Evolutionary conservation across 1,139 yeast species (phyloP).

Genomic region (Oligophagozyma castellii): DNA sequence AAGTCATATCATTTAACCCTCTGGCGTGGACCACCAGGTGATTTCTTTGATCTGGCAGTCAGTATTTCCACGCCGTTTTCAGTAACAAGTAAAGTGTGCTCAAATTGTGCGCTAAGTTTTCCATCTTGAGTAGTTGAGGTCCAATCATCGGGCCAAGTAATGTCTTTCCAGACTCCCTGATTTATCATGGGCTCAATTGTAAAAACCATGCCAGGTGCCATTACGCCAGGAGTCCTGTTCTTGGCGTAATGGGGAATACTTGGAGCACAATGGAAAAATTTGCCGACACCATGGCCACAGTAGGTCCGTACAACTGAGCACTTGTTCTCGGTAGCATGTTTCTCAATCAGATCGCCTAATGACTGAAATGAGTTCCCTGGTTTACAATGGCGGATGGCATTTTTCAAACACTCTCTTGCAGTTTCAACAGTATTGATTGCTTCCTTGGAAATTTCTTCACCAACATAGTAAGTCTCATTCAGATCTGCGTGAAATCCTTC

Average conservation of each 20-base stretch:
- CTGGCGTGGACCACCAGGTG: slow-evolving; percentile 81
- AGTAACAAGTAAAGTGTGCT: slow-evolving; percentile 84
- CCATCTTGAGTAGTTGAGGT: slow-evolving; percentile 88
- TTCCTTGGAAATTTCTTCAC: slow-evolving; percentile 78
- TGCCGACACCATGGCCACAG: slow-evolving; percentile 91
- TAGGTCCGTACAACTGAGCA: slow-evolving; percentile 83
- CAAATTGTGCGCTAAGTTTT: slow-evolving; percentile 81
- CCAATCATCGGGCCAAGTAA: slow-evolving; percentile 98
- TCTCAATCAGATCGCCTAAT: slow-evolving; percentile 80
- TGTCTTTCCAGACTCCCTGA: slow-evolving; percentile 71
- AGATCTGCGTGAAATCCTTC: slow-evolving; percentile 89
- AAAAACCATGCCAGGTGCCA: slow-evolving; percentile 93
- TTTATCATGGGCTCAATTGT: slow-evolving; percentile 98
- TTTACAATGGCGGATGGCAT: slow-evolving; percentile 72
- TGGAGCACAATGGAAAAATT: slow-evolving; percentile 84
- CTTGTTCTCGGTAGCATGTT: slow-evolving; percentile 64
- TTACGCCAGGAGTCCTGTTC: slow-evolving; percentile 86
- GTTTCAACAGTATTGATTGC: slow-evolving; percentile 85
- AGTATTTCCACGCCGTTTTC: slow-evolving; percentile 89
- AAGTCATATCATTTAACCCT: slow-evolving; percentile 38
- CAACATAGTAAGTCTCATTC: slow-evolving; percentile 94
- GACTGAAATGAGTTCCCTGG: slow-evolving; percentile 88
- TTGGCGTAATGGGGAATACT: slow-evolving; percentile 88
- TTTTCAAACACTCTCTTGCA: slow-evolving; percentile 75
- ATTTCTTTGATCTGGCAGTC: slow-evolving; percentile 60